Evolutionary conservation across 768 basidiomycete genomes (phyloP), one percentile per base, ranked within the genome.

Genomic region (Mrakia gelida): DNA sequence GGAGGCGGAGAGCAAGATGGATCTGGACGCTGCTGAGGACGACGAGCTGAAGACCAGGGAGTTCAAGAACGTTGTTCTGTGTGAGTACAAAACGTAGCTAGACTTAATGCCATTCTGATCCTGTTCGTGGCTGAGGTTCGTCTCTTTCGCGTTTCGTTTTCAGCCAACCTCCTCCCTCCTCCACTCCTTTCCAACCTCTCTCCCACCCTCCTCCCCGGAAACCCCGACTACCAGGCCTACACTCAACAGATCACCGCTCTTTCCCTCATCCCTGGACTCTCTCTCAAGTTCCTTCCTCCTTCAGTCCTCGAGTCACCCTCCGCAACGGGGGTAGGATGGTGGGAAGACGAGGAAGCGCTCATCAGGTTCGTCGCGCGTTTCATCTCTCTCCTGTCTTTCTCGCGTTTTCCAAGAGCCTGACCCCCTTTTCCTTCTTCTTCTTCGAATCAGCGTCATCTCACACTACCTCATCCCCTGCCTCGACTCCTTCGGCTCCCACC

Each of bases 401-500:
- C 45, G 13, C 15, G 43, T 11, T 34, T 3, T 0, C 26, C 26
- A 9, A 21, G 4, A 30, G 15, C 0, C 34, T 56, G 6, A 41
- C 32, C n/a, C 3, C 43, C 3, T 5, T 63, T n/a, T n/a, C n/a
- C n/a, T n/a, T 9, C 21, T 45, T 32, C 21, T 28, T 30, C 30
- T 32, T 18, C 32, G 18, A 16, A 16, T 21, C 43, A 78, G 77
- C 71, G 77, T 78, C n/a, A 43, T 78, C 38, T 67, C 49, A 8
- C 63, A 73, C 23, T 78, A 59, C 56, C 63, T 78, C 7, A 75
- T 78, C 63, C 77, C 77, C 30, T 72, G 71, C 28, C 77, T 74
- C 38, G 77, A 78, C 73, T 74, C 73, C n/a, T 78, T 78, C 28
- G 77, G 77, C 65, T 74, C 73, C 23, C 77, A 78, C 38, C 62